A percentile compares a stretch with the other conserved stretches of the same genome.
These are phyloP conservation scores for Plasmodium coatneyi DNA, from an alignment of 169 alveolate genomes.

Conservation along the genomic window DNA sequence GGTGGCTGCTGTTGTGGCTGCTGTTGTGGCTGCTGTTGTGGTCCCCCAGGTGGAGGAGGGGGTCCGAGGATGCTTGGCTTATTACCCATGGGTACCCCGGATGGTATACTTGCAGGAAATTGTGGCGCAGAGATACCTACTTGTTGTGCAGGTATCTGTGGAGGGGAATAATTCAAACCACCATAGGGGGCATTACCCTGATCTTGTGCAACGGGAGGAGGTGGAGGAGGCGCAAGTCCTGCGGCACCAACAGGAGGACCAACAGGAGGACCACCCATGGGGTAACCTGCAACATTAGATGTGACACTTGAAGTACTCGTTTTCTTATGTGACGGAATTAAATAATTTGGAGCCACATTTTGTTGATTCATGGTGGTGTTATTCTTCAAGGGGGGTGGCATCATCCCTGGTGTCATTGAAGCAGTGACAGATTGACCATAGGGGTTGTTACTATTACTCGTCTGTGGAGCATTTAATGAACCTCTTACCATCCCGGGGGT, in stretches of 20 bases:
- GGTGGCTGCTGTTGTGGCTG: background rate
- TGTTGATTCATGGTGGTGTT: background rate
- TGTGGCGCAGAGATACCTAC: background rate
- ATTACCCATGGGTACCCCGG: background rate
- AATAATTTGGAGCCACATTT: background rate
- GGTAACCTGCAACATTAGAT: background rate
- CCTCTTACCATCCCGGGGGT: background rate
- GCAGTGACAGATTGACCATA: conserved; percentile 12
- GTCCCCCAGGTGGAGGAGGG: background rate
- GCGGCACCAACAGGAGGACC: background rate
- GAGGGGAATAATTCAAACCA: background rate
- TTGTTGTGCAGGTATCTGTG: background rate
- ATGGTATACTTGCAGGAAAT: background rate
- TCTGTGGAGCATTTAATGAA: background rate
- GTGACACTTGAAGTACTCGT: background rate
- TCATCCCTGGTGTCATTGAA: background rate
- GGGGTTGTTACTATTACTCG: background rate
- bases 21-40: background rate
- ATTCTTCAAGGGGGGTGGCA: background rate
- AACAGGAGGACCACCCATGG: background rate
- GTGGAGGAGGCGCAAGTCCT: conserved; percentile 6
- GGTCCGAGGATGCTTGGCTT: background rate
- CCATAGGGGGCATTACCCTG: background rate
- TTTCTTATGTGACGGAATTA: conserved; percentile 16
- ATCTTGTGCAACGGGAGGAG: conserved; percentile 13